phyloP scores from a whole-genome alignment of 176 grass and related monocot genomes.

The Poa pratensis region DNA sequence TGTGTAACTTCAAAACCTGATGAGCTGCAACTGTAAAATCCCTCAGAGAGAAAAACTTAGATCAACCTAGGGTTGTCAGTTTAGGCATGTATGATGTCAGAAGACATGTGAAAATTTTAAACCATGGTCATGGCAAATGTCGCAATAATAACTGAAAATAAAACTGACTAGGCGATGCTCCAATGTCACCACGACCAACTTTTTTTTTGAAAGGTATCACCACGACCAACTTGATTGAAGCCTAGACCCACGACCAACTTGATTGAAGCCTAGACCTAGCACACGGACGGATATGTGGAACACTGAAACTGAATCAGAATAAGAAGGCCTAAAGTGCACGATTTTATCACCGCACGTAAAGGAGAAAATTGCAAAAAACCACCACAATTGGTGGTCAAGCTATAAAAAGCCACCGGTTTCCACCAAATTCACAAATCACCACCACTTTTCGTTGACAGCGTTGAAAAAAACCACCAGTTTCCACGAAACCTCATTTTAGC shows the following conservation, averaged over 20 bases:
- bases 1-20: neutral
- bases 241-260: neutral
- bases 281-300: neutral
- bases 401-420: too few species aligned
- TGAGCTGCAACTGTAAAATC: neutral
- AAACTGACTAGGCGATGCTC: neutral
- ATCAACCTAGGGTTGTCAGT: too few species aligned
- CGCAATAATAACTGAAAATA: neutral
- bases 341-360: too few species aligned
- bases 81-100: neutral
- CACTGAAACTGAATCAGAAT: neutral
- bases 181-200: neutral
- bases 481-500: too few species aligned
- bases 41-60: too few species aligned
- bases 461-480: too few species aligned
- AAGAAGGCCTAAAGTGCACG: neutral
- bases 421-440: too few species aligned
- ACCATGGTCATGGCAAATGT: neutral
- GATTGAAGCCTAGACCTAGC: constrained; percentile 30
- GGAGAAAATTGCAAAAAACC: too few species aligned
- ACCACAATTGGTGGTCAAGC: too few species aligned
- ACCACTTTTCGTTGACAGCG: too few species aligned
- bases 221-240: neutral
- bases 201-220: too few species aligned
- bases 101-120: neutral